Evolutionary conservation across 192 early-diverging fungal species (phyloP), one percentile per base, ranked within the genome.

Genomic region (Coemansia sp.): DNA sequence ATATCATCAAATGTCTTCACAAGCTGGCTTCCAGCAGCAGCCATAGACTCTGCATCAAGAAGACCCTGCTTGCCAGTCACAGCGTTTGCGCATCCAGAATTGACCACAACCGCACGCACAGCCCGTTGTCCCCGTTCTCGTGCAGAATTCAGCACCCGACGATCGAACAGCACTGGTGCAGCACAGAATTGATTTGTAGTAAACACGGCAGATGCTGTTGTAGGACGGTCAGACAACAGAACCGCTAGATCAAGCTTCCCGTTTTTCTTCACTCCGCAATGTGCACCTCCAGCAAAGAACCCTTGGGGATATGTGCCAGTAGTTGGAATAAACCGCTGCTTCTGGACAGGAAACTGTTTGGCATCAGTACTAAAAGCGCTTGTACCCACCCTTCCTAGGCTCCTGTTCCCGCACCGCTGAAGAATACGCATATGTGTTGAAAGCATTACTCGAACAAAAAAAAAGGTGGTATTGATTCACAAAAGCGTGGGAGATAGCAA

Each of bases 71-170:
- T 82, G 7, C 96, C 96, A 0, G 96, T 98, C 16, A 95, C 95
- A 1, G 96, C 96, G 68, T 98, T 98, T 18, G 96, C 96, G 74
- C 93, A 95, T 0, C 95, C 94, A 12, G 93, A 92, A 72, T 98
- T 96, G 22, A 88, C 85, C 6, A 95, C 83, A 3, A 94, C 77
- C 2, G 73, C 76, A 18, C 67, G 67, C 18, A 87, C 60, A 3
- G 82, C 81, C 44, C 74, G 72, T 47, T 80, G 68, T 4, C 64
- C 73, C 27, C 65, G 71, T 50, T 73, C 79, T 12, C 69, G 64
- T 8, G 83, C 83, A 12, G 68, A 56, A 19, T 83, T 55, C n/a
- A 96, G 62, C 8, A 92, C 69, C 10, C 81, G 76, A 7, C 84
- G 75, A 38, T 90, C 90, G 8, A 92, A 85, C 31, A 88, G 73